These are phyloP conservation scores for Pascua sp. DNA, from an alignment of 1,284 basidiomycete species.

Conservation along the genomic window DNA sequence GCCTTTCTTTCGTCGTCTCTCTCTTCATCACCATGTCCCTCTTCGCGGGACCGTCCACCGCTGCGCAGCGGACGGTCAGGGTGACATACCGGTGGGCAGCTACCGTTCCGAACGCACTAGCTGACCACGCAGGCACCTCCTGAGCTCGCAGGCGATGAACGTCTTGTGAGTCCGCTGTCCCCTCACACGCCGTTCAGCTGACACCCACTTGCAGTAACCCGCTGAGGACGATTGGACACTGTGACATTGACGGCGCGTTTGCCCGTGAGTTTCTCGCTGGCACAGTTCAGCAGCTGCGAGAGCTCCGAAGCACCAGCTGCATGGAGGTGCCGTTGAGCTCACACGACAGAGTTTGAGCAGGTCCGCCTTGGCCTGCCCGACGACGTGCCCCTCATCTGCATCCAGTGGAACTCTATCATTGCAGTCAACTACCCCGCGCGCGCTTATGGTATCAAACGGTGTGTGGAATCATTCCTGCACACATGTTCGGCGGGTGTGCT, in stretches of 20 bases:
- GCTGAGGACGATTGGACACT: constrained; percentile 67
- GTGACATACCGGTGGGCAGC: too few relatives aligned
- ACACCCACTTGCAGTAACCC: constrained; percentile 28
- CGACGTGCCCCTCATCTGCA: constrained; percentile 77
- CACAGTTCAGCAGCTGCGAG: background rate
- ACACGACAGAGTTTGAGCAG: constrained; percentile 68
- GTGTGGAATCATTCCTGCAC: background rate
- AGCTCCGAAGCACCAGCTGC: background rate
- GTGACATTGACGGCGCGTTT: constrained; percentile 91
- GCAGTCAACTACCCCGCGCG: constrained; percentile 95
- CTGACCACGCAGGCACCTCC: constrained; percentile 29
- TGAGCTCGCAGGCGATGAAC: constrained; percentile 43
- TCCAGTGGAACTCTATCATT: constrained; percentile 85
- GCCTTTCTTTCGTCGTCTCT: too few relatives aligned
- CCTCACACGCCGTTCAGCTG: too few relatives aligned
- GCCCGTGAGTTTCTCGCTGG: constrained; percentile 51
- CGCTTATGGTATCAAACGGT: constrained; percentile 78
- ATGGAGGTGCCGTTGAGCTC: background rate
- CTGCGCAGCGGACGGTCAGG: too few relatives aligned
- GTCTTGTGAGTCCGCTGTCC: constrained; percentile 27
- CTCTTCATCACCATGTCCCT: too few relatives aligned
- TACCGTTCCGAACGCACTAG: too few relatives aligned
- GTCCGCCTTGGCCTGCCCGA: constrained; percentile 69
- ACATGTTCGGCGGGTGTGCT: background rate
- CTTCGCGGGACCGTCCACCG: too few relatives aligned